These are phyloP conservation scores for Anisodus acutangulus DNA, from an alignment of 257 asterid species.

Conservation along the genomic window DNA sequence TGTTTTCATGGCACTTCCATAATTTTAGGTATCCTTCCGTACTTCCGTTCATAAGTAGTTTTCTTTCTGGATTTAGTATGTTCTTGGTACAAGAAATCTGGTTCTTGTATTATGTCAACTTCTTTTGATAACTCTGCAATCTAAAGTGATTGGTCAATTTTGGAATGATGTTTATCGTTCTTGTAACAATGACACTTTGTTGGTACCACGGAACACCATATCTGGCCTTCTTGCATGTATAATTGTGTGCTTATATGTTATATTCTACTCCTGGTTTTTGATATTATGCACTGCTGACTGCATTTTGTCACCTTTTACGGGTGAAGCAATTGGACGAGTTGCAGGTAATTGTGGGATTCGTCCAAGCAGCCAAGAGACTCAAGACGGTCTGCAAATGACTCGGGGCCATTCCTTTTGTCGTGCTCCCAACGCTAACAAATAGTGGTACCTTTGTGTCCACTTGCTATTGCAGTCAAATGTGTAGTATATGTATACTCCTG, in stretches of 20 bases:
- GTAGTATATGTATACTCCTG: slow-evolving; percentile 28
- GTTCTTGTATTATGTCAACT: neutral
- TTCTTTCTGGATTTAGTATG: neutral
- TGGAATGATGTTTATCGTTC: neutral
- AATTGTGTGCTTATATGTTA: neutral
- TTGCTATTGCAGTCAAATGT: slow-evolving; percentile 19
- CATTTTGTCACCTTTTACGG: neutral
- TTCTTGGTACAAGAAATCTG: neutral
- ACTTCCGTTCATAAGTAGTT: neutral
- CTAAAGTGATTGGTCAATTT: neutral
- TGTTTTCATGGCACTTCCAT: neutral
- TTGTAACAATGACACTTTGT: neutral
- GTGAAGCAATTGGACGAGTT: slow-evolving; percentile 89
- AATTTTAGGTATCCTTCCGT: neutral
- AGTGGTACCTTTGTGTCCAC: slow-evolving; percentile 27
- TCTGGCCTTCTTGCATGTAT: neutral
- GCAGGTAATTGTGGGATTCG: slow-evolving; percentile 83
- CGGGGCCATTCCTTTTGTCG: slow-evolving; percentile 20
- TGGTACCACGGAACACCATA: neutral
- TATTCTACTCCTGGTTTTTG: neutral
- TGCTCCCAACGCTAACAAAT: slow-evolving; percentile 55
- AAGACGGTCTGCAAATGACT: slow-evolving; percentile 71
- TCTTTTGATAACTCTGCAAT: neutral
- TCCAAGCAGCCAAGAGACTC: slow-evolving; percentile 84
- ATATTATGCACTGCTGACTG: neutral